phyloP scores from a whole-genome alignment of 2,329 filamentous ascomycete genomes.

The Pseudocercospora fijiensis region DNA sequence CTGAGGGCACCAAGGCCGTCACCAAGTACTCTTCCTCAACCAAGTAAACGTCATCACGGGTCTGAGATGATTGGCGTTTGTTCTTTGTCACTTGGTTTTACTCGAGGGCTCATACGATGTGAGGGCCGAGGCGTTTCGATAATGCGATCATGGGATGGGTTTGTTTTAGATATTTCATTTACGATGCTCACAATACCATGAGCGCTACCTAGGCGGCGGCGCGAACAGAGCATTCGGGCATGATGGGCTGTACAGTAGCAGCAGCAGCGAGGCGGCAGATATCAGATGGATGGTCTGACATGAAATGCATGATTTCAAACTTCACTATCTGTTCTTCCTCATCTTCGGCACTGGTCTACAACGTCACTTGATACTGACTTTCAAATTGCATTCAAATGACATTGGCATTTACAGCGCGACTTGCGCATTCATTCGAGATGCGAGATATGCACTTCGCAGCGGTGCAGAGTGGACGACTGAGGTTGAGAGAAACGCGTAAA shows the following conservation, averaged over 20 bases:
- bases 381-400: background rate
- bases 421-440: background rate
- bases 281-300: constrained; percentile 32
- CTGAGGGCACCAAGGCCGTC: constrained; percentile 98
- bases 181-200: constrained; percentile 35
- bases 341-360: constrained; percentile 7
- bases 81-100: constrained; percentile 33
- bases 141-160: constrained; percentile 55
- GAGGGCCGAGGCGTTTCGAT: constrained; percentile 43
- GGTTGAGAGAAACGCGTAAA: background rate
- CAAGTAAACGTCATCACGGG: constrained; percentile 68
- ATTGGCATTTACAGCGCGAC: background rate
- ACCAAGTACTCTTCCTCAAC: constrained; percentile 99
- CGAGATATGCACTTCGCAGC: background rate
- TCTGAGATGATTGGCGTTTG: constrained; percentile 45
- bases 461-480: background rate
- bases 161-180: constrained; percentile 34
- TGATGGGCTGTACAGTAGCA: constrained; percentile 38
- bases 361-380: constrained; percentile 6
- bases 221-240: constrained; percentile 27
- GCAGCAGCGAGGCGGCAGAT: constrained; percentile 32
- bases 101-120: constrained; percentile 17
- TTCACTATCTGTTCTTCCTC: constrained; percentile 16
- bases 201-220: constrained; percentile 27
- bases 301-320: constrained; percentile 39